phyloP scores from a whole-genome alignment of 495 filamentous ascomycete genomes.

The Beverwykella pulmonaria region DNA sequence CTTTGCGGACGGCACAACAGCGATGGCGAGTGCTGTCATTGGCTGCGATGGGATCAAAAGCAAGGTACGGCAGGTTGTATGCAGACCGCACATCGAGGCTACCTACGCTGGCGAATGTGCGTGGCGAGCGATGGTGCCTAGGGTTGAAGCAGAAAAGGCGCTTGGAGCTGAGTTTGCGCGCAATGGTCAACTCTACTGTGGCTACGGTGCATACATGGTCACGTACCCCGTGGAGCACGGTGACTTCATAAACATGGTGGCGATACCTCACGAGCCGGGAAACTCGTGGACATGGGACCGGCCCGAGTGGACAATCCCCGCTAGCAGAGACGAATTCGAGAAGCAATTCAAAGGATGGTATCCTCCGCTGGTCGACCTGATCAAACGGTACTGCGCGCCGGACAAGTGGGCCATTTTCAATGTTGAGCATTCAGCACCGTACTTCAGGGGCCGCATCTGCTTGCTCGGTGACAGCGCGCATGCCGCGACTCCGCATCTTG shows the following conservation, averaged over 20 bases:
- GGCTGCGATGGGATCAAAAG: conserved; percentile 64
- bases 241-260: conserved; percentile 58
- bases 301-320: conserved; percentile 60
- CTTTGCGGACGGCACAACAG: conserved; percentile 60
- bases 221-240: conserved; percentile 67
- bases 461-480: conserved; percentile 72
- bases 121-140: conserved; percentile 62
- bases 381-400: conserved; percentile 46
- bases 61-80: conserved; percentile 51
- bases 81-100: conserved; percentile 43
- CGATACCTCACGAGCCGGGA: conserved; percentile 14
- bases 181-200: conserved; percentile 60
- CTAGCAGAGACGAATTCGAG: conserved; percentile 58
- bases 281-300: conserved; percentile 48
- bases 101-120: conserved; percentile 55
- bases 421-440: conserved; percentile 58
- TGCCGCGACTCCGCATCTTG: conserved; percentile 69
- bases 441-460: conserved; percentile 56
- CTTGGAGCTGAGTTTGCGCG: conserved; percentile 55
- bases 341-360: conserved; percentile 60
- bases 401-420: conserved; percentile 63
- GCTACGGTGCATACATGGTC: conserved; percentile 59
- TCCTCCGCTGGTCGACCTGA: conserved; percentile 49
- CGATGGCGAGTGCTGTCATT: conserved; percentile 50
- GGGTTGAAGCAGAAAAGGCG: conserved; percentile 56